phyloP scores from a whole-genome alignment of 441 rosid genomes.

The Mallotus repandus region DNA sequence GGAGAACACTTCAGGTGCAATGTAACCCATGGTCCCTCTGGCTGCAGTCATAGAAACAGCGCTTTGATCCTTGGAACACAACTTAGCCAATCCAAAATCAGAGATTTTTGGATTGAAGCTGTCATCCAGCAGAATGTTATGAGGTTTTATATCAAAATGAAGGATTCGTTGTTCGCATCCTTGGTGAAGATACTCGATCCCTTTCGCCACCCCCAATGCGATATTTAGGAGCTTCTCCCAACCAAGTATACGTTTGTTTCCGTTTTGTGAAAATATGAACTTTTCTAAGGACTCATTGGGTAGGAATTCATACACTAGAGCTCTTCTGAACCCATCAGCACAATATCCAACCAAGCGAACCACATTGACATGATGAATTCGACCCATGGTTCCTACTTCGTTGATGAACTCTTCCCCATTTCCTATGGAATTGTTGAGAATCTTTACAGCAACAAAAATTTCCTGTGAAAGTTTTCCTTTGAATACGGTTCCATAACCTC shows the following conservation, averaged over 20 bases:
- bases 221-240: conserved; percentile 21
- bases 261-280: conserved; percentile 14
- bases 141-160: conserved; percentile 24
- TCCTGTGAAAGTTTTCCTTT: conserved; percentile 30
- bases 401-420: conserved; percentile 30
- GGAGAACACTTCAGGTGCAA: conserved; percentile 25
- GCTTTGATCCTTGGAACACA: conserved; percentile 25
- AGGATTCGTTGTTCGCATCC: conserved; percentile 26
- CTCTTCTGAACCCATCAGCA: conserved; percentile 24
- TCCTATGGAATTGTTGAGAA: conserved; percentile 22
- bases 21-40: conserved; percentile 26
- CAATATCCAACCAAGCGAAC: conserved; percentile 26
- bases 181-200: conserved; percentile 24
- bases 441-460: conserved; percentile 25
- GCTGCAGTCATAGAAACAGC: conserved; percentile 21
- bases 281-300: conserved; percentile 18
- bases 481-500: conserved; percentile 31
- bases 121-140: conserved; percentile 17
- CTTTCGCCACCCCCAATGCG: conserved; percentile 18
- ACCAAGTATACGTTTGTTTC: conserved; percentile 4
- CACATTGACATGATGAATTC: conserved; percentile 29
- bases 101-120: conserved; percentile 21
- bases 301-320: conserved; percentile 25
- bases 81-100: conserved; percentile 18
- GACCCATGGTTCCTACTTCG: conserved; percentile 24